Percentiles rank a stretch among this genome's conserved stretches.
Evolutionary conservation across 768 basidiomycete species (phyloP).

Genomic region (Austroboletus eburneus): DNA sequence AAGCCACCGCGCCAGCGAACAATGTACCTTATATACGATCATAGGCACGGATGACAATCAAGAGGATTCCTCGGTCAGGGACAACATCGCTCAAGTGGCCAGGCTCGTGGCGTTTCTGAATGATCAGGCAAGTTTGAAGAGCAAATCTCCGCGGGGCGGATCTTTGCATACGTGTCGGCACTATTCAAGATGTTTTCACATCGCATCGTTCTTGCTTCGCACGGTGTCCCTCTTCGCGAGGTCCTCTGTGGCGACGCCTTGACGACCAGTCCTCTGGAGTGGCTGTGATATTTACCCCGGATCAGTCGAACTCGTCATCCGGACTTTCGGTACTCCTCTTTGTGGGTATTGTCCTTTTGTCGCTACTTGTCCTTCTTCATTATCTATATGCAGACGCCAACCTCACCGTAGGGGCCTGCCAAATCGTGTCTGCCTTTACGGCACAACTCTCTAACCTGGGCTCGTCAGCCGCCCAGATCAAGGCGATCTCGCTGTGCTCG

Average conservation of each 20-base stretch:
- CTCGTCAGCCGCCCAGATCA: conserved; percentile 46
- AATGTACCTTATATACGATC: conserved; percentile 1
- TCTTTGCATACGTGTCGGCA: conserved; percentile 45
- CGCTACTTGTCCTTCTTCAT: conserved; percentile 69
- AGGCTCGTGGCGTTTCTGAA: conserved; percentile 17
- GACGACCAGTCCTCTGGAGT: conserved; percentile 29
- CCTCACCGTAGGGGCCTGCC: conserved; percentile 78
- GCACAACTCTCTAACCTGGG: conserved; percentile 37
- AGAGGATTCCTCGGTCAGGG: conserved; percentile 34
- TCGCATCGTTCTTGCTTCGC: conserved; percentile 57
- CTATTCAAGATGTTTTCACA: conserved; percentile 57
- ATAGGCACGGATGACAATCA: conserved; percentile 33
- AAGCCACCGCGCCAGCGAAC: neutral
- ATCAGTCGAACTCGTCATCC: neutral
- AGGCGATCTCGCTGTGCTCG: conserved; percentile 60
- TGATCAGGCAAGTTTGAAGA: conserved; percentile 2
- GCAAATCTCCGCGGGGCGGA: conserved; percentile 59
- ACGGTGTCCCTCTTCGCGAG: conserved; percentile 44
- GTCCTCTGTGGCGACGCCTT: conserved; percentile 40
- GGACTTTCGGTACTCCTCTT: conserved; percentile 30
- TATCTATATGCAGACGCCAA: conserved; percentile 90
- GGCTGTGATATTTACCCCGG: conserved; percentile 26
- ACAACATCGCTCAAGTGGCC: conserved; percentile 33
- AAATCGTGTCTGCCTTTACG: conserved; percentile 47
- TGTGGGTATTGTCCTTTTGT: conserved; percentile 55